Evolutionary conservation across 129 eudicot species (phyloP), one percentile per base, ranked within the genome.

Genomic region (Tanacetum coccineum): DNA sequence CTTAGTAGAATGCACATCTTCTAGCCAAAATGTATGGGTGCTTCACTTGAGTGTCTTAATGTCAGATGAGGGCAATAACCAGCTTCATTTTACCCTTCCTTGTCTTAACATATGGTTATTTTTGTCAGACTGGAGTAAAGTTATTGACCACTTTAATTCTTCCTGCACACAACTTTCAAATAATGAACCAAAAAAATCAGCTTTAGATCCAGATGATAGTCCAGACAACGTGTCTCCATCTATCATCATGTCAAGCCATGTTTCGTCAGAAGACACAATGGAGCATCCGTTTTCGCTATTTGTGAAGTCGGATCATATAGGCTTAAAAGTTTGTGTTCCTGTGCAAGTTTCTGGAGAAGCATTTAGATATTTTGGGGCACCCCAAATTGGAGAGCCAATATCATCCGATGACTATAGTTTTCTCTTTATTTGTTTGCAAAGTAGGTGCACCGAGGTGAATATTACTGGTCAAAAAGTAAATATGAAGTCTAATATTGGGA

Each of bases 41-140:
- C 82, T 83, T 77, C 81, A 73, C 48, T 55, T 75, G 25, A 67
- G 65, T 36, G 39, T 75, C 65, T 32, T 81, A 1, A 59, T 72
- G 60, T 63, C 78, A n/a, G 79, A 64, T 11, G 48, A 64, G 70
- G 86, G 84, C 9, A 78, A 81, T 59, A 75, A 73, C 55, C 70
- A 67, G 60, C 57, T 83, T 73, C 74, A 14, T 56, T 68, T 89
- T 25, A 61, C 81, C 54, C 83, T 89, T 78, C 87, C 99, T 47
- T 77, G 82, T 76, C 50, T 87, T 57, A 78, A 84, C 50, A 70
- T 94, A 65, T 94, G 99, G 99, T 67, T 86, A 60, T 75, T 82
- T 76, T 55, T 79, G 28, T 67, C 57, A 45, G 93, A 94, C 61
- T 94, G 99, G 99, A 60, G 39, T 74, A 72, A 70, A 81, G 57